Evolutionary conservation across 805 yeast species (phyloP).

Genomic region (Metschnikowia koreensis): DNA sequence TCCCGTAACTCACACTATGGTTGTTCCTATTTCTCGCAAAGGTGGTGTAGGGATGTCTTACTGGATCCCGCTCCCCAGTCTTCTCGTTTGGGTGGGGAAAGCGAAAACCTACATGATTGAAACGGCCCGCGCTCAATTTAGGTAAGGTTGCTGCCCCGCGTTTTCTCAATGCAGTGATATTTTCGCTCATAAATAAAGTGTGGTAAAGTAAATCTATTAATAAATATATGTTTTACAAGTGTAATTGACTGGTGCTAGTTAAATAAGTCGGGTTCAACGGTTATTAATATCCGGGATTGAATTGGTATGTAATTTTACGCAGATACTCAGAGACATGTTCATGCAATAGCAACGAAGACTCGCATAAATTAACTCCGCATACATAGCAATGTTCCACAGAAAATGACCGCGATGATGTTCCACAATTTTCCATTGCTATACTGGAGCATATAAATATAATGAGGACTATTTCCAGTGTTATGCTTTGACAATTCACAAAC

Average conservation of each 20-base stretch:
- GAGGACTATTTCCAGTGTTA: neutral
- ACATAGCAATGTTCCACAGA: slow-evolving; percentile 12
- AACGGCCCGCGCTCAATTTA: slow-evolving; percentile 20
- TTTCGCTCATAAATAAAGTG: no score
- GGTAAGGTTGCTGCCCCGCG: slow-evolving; percentile 10
- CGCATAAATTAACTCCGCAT: neutral
- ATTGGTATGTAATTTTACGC: no score
- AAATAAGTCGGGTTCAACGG: no score
- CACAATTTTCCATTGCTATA: slow-evolving; percentile 7
- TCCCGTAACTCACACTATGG: slow-evolving; percentile 14
- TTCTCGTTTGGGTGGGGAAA: slow-evolving; percentile 27
- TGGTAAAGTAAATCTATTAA: no score
- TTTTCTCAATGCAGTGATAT: no score
- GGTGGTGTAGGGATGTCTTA: slow-evolving; percentile 37
- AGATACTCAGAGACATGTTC: no score
- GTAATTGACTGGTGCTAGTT: neutral
- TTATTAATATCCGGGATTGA: no score
- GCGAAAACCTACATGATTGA: slow-evolving; percentile 28
- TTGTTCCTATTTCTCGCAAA: slow-evolving; percentile 33
- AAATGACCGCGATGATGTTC: slow-evolving; percentile 4
- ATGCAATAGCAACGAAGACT: neutral
- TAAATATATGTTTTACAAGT: no score
- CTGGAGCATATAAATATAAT: neutral
- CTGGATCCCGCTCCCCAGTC: slow-evolving; percentile 30
- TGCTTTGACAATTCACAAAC: no score